phyloP scores from a whole-genome alignment of 2,329 filamentous ascomycete genomes.

The Aspergillus caelatus region DNA sequence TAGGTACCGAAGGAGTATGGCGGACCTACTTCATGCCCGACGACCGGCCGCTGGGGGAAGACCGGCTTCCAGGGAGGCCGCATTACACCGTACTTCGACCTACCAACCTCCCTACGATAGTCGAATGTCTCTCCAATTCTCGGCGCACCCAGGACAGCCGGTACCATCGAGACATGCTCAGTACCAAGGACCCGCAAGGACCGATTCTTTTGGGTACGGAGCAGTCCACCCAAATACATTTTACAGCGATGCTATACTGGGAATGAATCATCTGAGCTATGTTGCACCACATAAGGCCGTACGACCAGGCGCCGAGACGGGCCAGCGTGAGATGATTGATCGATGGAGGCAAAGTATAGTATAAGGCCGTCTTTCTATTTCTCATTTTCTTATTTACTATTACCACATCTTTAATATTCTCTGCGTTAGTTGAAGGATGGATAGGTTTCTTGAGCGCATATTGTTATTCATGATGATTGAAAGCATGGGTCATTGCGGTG shows the following conservation, averaged over 20 bases:
- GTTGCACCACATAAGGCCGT: constrained; percentile 31
- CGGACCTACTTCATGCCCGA: constrained; percentile 53
- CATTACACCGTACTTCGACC: constrained; percentile 19
- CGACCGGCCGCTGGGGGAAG: constrained; percentile 47
- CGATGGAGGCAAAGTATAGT: constrained; percentile 57
- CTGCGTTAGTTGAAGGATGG: neutral
- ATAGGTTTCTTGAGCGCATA: constrained; percentile 10
- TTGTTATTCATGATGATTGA: constrained; percentile 1
- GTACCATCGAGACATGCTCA: constrained; percentile 16
- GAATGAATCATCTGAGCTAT: constrained; percentile 32
- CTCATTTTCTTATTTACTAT: neutral
- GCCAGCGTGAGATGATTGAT: constrained; percentile 61
- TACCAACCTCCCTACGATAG: constrained; percentile 24
- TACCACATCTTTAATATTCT: neutral
- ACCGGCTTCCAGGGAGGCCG: constrained; percentile 27
- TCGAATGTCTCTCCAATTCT: constrained; percentile 35
- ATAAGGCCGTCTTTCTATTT: constrained; percentile 13
- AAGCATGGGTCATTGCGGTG: constrained; percentile 6
- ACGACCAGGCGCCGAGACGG: constrained; percentile 48
- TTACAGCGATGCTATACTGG: constrained; percentile 31
- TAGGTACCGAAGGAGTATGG: constrained; percentile 49
- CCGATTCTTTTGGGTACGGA: constrained; percentile 29
- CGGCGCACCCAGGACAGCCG: constrained; percentile 25
- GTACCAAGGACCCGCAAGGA: constrained; percentile 22
- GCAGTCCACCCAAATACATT: constrained; percentile 29